phyloP scores from a whole-genome alignment of 305 asterid species.

The Solanum hybrid region DNA sequence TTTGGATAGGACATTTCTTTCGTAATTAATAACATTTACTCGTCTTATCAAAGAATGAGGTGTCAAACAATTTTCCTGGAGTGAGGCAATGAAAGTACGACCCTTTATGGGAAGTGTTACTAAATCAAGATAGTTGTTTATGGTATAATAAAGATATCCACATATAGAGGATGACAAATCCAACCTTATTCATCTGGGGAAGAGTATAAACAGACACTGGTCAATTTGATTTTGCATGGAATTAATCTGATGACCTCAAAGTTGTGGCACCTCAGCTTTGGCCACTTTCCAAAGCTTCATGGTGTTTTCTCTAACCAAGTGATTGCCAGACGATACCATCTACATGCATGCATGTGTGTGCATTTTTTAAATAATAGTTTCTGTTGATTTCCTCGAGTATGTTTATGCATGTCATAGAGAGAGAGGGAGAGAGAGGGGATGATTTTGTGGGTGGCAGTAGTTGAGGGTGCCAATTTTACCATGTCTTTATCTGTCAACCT shows the following conservation, averaged over 20 bases:
- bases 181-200: slow-evolving; percentile 1
- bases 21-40: not conserved
- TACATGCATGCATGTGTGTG: not conserved
- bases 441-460: not conserved
- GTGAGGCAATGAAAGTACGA: not conserved
- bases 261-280: slow-evolving; percentile 2
- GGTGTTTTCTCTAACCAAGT: not conserved
- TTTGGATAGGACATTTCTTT: not conserved
- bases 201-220: not conserved
- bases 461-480: not conserved
- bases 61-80: not conserved
- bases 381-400: not conserved
- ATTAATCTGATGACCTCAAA: not conserved
- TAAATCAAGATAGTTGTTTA: not conserved
- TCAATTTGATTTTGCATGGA: not conserved
- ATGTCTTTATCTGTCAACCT: not conserved
- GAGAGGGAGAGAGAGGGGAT: not conserved
- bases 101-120: not conserved
- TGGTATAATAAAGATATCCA: not conserved
- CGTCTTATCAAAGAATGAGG: not conserved
- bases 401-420: not conserved
- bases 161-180: not conserved
- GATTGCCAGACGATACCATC: not conserved
- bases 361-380: not conserved
- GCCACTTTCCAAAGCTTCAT: not conserved